Conservation (phyloP, 306 rosid genomes). For the Canavalia ensiformis region DNA sequence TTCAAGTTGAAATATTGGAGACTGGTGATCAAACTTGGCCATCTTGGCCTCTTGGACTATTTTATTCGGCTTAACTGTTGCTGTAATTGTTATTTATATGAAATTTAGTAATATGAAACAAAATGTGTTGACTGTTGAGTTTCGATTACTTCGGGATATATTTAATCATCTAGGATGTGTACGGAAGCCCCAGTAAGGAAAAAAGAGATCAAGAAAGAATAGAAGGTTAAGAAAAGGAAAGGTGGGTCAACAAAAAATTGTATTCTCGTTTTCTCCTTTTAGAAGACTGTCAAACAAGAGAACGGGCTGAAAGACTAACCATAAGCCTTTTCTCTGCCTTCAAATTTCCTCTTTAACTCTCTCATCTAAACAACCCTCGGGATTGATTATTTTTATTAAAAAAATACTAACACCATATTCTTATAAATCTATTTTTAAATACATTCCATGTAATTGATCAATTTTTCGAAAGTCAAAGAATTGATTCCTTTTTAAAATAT, state of each 20-base stretch:
- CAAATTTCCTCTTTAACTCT: neutral
- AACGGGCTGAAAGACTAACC: no score
- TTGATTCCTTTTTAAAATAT: no score
- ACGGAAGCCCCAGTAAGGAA: neutral
- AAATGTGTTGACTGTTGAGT: neutral
- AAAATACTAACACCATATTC: no score
- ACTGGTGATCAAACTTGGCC: neutral
- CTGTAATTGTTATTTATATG: neutral
- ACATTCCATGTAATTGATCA: no score
- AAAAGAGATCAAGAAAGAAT: neutral
- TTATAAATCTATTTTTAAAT: no score
- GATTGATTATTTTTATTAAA: neutral
- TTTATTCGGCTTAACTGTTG: neutral
- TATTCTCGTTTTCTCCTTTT: no score
- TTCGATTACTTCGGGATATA: neutral
- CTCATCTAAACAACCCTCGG: neutral
- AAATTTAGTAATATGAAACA: neutral
- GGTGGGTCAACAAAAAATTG: no score
- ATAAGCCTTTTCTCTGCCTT: neutral
- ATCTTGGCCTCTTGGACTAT: neutral
- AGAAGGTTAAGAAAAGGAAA: neutral
- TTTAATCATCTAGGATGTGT: neutral
- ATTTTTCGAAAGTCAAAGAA: no score
- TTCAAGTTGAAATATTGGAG: neutral
- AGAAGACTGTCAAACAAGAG: no score